Conservation (phyloP, 2,329 filamentous ascomycete species). For the Epicoccum sorghinum region DNA sequence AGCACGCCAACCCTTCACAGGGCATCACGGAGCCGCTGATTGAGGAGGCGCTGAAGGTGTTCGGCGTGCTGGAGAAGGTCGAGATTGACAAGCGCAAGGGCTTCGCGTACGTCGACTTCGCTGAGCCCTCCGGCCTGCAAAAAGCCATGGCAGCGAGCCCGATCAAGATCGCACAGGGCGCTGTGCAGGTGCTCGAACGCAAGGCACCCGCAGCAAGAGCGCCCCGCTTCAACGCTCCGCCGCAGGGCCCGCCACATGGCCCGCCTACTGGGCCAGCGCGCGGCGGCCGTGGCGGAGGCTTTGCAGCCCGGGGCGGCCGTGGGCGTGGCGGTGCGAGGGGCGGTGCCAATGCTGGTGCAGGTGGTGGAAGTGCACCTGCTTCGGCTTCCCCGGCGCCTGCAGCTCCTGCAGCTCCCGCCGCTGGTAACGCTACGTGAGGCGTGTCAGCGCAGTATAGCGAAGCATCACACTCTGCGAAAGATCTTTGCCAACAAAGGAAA, state of each 20-base stretch:
- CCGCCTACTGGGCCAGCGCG: conserved; percentile 40
- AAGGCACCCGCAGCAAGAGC: conserved; percentile 60
- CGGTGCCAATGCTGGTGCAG: conserved; percentile 28
- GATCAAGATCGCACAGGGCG: conserved; percentile 80
- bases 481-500: no score
- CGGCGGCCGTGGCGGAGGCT: conserved; percentile 41
- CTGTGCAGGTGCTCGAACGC: conserved; percentile 84
- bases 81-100: conserved; percentile 96
- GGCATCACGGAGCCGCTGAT: conserved; percentile 86
- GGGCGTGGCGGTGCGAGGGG: conserved; percentile 43
- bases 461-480: not conserved
- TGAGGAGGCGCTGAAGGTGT: conserved; percentile 73
- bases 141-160: conserved; percentile 84
- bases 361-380: conserved; percentile 16
- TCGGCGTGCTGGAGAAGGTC: conserved; percentile 77
- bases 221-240: conserved; percentile 38
- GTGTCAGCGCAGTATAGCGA: not conserved
- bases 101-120: conserved; percentile 91
- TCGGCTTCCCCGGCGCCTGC: not conserved
- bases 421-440: conserved; percentile 7
- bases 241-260: conserved; percentile 31
- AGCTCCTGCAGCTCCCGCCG: not conserved
- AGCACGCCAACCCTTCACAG: conserved; percentile 77
- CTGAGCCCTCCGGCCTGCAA: conserved; percentile 71
- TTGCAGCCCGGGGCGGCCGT: conserved; percentile 43